A percentile compares a stretch with the other conserved stretches of the same genome.
phyloP scores from a whole-genome alignment of 2,329 filamentous ascomycete species.

The Epichloe uncinata region DNA sequence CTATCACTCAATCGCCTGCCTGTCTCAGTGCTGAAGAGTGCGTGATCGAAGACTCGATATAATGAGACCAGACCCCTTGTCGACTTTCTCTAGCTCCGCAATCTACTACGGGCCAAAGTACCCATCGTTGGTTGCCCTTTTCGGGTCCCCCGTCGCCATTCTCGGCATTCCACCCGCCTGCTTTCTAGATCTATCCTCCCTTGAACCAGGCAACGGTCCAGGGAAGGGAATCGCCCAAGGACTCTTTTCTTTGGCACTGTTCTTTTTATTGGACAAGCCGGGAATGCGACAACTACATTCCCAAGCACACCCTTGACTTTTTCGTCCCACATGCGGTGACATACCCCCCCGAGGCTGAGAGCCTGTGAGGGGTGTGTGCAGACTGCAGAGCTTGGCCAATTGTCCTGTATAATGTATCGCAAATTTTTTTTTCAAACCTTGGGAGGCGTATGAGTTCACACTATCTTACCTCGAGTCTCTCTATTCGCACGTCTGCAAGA shows the following conservation, averaged over 20 bases:
- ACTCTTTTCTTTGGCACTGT: background rate
- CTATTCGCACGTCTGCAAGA: conserved; percentile 5
- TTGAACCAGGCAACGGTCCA: background rate
- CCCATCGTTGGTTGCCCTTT: conserved; percentile 2
- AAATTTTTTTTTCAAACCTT: background rate
- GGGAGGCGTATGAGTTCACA: background rate
- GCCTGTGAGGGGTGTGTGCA: background rate
- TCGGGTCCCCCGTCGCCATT: background rate
- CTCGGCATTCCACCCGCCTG: conserved; percentile 2
- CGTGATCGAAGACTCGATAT: conserved; percentile 4
- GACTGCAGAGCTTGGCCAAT: background rate
- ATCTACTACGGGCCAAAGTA: conserved; percentile 1
- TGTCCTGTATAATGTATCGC: background rate
- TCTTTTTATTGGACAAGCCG: background rate
- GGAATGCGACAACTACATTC: conserved; percentile 6
- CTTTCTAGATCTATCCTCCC: background rate
- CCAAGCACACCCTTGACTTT: conserved; percentile 1
- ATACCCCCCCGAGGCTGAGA: background rate
- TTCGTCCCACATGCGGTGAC: background rate
- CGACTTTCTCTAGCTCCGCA: background rate
- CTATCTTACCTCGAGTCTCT: background rate
- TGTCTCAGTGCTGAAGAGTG: conserved; percentile 2
- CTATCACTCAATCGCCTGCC: background rate
- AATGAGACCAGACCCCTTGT: conserved; percentile 4
- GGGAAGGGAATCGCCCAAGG: background rate